Conservation (phyloP, 805 yeast species). For the Starmerella sp. region DNA sequence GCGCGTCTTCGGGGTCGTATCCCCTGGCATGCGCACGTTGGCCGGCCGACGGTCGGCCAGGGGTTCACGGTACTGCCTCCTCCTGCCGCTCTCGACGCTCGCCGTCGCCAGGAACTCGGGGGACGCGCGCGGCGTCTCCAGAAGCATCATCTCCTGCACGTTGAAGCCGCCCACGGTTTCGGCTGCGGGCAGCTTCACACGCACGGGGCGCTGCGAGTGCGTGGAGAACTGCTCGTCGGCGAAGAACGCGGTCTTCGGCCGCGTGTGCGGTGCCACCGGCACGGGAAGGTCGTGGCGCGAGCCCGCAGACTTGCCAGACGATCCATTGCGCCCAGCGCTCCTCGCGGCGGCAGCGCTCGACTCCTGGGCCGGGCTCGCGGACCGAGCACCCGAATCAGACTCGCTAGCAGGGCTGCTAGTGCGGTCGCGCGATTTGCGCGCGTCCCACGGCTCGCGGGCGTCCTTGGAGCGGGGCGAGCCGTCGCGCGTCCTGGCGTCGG, state of each 20-base stretch:
- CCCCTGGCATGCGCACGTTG: slow-evolving; percentile 1
- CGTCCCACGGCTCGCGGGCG: neutral
- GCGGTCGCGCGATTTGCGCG: neutral
- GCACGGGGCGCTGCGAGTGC: neutral
- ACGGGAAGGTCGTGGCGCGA: neutral
- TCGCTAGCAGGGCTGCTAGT: neutral
- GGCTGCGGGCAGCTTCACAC: neutral
- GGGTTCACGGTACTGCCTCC: neutral
- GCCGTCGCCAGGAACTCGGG: neutral
- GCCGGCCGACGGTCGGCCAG: neutral
- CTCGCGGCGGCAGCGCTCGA: neutral
- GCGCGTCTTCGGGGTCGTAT: neutral
- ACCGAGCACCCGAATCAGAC: too few species aligned
- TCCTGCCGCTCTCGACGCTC: neutral
- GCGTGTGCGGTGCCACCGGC: neutral
- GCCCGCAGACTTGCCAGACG: neutral
- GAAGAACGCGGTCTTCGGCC: neutral
- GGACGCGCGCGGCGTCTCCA: neutral
- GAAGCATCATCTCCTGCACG: neutral
- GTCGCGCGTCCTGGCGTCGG: too few species aligned
- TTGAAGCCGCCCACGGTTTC: neutral
- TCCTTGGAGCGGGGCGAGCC: neutral
- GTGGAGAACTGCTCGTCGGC: neutral
- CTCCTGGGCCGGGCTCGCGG: too few species aligned
- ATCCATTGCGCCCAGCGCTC: neutral